These are phyloP conservation scores for Candida sp. DNA, from an alignment of 1,139 yeast species.

Conservation along the genomic window DNA sequence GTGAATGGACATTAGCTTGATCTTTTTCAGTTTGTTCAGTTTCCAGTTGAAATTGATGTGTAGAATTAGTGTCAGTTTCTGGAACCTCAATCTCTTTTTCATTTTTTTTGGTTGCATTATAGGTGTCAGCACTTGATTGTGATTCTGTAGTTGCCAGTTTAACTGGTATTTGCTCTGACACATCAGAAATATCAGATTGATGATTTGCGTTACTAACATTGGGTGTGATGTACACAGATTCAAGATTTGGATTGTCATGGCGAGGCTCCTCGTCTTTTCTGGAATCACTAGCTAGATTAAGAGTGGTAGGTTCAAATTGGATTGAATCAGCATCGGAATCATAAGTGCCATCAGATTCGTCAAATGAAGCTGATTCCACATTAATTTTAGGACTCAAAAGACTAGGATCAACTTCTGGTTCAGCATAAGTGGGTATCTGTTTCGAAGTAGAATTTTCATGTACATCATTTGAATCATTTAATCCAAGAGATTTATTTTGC, in stretches of 20 bases:
- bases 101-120: not conserved
- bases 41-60: too few species aligned
- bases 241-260: not conserved
- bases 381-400: not conserved
- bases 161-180: not conserved
- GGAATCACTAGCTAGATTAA: slow-evolving; percentile 16
- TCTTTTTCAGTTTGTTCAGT: not conserved
- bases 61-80: too few species aligned
- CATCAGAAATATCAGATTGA: not conserved
- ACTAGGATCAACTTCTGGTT: not conserved
- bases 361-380: not conserved
- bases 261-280: not conserved
- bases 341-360: slow-evolving; percentile 8
- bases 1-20: not conserved
- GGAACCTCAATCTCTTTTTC: too few species aligned
- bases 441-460: slow-evolving; percentile 1
- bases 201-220: not conserved
- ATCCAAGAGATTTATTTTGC: not conserved
- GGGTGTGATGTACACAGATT: not conserved
- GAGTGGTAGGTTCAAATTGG: slow-evolving; percentile 26
- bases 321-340: slow-evolving; percentile 27
- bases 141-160: not conserved
- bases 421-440: not conserved
- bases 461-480: slow-evolving; percentile 1
- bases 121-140: not conserved